These are phyloP conservation scores for Cutaneotrichosporon dermatis DNA, from an alignment of 1,284 basidiomycete species.

Conservation along the genomic window DNA sequence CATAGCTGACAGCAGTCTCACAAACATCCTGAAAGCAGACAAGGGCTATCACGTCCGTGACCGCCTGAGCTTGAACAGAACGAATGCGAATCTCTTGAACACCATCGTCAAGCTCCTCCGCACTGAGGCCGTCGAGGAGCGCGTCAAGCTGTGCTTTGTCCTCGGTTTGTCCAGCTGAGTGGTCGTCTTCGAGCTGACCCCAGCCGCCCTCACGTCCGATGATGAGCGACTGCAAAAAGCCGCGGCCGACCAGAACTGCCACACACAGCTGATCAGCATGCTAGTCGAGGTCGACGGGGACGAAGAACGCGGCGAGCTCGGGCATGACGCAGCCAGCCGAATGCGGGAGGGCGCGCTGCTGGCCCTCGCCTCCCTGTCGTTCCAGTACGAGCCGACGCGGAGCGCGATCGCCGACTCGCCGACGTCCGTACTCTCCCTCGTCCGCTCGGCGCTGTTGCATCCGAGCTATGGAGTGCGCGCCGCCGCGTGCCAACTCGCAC, in stretches of 20 bases:
- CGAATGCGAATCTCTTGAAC: conserved; percentile 24
- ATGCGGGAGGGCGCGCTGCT: conserved; percentile 61
- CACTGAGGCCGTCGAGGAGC: conserved; percentile 34
- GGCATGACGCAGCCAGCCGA: conserved; percentile 39
- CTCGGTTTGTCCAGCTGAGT: conserved; percentile 53
- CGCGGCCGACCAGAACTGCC: conserved; percentile 33
- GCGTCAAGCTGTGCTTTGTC: conserved; percentile 59
- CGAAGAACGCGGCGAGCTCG: conserved; percentile 56
- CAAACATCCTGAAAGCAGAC: conserved; percentile 40
- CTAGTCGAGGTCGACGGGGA: conserved; percentile 49
- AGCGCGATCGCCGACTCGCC: conserved; percentile 59
- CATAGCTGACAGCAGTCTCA: conserved; percentile 25
- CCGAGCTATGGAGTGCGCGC: conserved; percentile 70
- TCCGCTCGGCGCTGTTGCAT: conserved; percentile 59
- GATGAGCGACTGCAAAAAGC: conserved; percentile 59
- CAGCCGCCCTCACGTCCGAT: conserved; percentile 68
- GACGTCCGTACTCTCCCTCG: conserved; percentile 54
- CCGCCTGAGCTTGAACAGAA: conserved; percentile 15
- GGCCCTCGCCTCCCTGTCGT: conserved; percentile 63
- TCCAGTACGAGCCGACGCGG: conserved; percentile 67
- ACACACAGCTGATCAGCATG: conserved; percentile 24
- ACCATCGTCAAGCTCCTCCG: conserved; percentile 32
- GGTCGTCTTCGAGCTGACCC: not conserved
- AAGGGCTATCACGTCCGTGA: conserved; percentile 20
- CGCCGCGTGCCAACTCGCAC: conserved; percentile 74